Evolutionary conservation across 2,329 filamentous ascomycete species (phyloP).

Genomic region (Penicillium sp.): DNA sequence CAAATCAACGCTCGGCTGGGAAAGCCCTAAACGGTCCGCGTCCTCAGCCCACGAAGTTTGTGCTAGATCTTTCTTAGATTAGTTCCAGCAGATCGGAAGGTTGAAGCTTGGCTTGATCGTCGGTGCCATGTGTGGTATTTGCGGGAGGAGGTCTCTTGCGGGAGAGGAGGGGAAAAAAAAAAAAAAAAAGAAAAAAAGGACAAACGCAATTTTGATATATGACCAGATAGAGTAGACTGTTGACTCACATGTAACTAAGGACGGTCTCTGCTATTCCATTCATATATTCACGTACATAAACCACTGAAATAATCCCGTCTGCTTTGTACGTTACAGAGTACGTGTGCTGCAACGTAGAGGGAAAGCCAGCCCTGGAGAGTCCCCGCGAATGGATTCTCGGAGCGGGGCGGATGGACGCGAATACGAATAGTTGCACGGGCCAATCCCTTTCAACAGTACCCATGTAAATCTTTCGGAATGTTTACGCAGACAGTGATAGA

Average conservation of each 20-base stretch:
- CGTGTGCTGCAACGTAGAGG: background rate
- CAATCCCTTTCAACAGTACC: background rate
- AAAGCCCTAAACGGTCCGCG: conserved; percentile 9
- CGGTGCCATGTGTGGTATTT: background rate
- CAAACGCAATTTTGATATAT: background rate
- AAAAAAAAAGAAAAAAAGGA: no score
- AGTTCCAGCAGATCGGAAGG: conserved; percentile 15
- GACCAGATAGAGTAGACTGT: background rate
- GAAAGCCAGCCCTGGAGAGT: conserved; percentile 6
- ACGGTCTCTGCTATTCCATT: background rate
- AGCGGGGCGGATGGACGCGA: conserved; percentile 24
- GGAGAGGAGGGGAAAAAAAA: no score
- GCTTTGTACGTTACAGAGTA: conserved; percentile 14
- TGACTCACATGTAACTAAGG: no score
- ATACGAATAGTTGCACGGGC: conserved; percentile 26
- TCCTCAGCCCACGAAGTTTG: conserved; percentile 9
- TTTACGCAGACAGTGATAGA: background rate
- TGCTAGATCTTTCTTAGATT: background rate
- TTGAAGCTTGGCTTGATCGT: conserved; percentile 25
- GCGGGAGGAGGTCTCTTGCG: no score
- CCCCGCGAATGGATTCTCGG: conserved; percentile 15
- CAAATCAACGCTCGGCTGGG: conserved; percentile 22
- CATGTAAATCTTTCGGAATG: background rate
- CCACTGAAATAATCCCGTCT: no score
- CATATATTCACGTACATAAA: no score